Base-by-base conservation (phyloP, 176 grass and related monocot genomes). In the Coix lacrymajobi region DNA sequence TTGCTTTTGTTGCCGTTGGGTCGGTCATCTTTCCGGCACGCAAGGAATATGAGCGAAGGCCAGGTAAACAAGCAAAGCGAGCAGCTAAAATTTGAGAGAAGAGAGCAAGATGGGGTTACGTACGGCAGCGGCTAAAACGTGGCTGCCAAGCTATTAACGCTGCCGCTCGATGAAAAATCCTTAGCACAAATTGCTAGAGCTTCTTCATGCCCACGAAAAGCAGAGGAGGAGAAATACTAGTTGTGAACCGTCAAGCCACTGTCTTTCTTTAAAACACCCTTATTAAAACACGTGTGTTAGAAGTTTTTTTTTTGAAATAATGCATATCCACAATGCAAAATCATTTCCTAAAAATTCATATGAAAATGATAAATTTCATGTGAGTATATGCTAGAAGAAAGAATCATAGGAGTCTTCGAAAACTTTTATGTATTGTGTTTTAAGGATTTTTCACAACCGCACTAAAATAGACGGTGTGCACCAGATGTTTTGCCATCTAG, bases 21-120 rank as follows among this genome's bases (percentile, higher is more conserved):
- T n/a, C n/a, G 38, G 38, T 68, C 78, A 68, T 58, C 85, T 81
- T 81, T 37, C 62, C 28, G 64, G 69, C 29, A 28, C 48, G 61
- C 71, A 81, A 87, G 78, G 70, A 60, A 87, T 73, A 61, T 15
- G 70, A 79, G 51, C 11, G 66, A 87, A 58, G 68, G 20, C 60
- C 61, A 75, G 20, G 69, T 36, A 39, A 56, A 29, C 17, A 87
- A 87, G 85, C 69, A 86, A 81, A 75, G 60, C 60, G 25, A 75
- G 22, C 45, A 56, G 58, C 69, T 57, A 57, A 28, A 57, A 28
- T 77, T 38, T 9, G 20, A 40, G 22, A 28, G 20, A 2, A 0
- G 17, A 10, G 19, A 2, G 7, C n/a, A n/a, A n/a, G n/a, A n/a
- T n/a, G 20, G 0, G 51, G 7, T 54, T 54, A 54, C 5, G 63